Conservation (phyloP, 805 yeast species). For the Saturnispora diversa region DNA sequence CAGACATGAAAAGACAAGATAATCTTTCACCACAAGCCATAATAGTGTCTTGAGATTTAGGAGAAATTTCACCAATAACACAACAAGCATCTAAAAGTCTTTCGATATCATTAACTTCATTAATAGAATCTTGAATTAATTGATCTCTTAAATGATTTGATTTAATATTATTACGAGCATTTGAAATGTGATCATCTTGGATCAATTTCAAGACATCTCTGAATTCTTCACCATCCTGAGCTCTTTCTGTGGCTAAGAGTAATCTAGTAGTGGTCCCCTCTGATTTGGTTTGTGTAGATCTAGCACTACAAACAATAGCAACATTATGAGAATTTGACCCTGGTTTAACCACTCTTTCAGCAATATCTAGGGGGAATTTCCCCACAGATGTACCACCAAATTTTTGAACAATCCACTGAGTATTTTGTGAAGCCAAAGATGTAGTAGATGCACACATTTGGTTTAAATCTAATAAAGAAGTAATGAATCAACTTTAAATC, state of each 20-base stretch:
- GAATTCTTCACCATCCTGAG: constrained; percentile 47
- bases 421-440: constrained; percentile 20
- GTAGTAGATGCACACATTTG: constrained; percentile 17
- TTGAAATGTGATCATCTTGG: constrained; percentile 67
- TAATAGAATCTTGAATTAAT: constrained; percentile 50
- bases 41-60: constrained; percentile 80
- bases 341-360: constrained; percentile 70
- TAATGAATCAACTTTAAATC: background rate
- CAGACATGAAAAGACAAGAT: constrained; percentile 82
- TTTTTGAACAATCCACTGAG: constrained; percentile 77
- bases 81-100: constrained; percentile 79
- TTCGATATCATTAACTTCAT: constrained; percentile 60
- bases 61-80: constrained; percentile 83
- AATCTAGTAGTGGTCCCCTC: constrained; percentile 94
- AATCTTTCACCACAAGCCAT: constrained; percentile 93
- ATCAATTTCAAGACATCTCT: constrained; percentile 54
- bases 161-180: constrained; percentile 52
- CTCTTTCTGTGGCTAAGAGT: constrained; percentile 73
- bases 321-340: constrained; percentile 56
- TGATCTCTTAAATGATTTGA: constrained; percentile 38
- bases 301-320: constrained; percentile 93
- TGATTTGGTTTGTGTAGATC: constrained; percentile 82
- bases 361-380: constrained; percentile 80
- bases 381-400: constrained; percentile 98
- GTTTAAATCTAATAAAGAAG: background rate